Base-by-base conservation (phyloP, 768 basidiomycete species). In the Xanthoconium stramineum region DNA sequence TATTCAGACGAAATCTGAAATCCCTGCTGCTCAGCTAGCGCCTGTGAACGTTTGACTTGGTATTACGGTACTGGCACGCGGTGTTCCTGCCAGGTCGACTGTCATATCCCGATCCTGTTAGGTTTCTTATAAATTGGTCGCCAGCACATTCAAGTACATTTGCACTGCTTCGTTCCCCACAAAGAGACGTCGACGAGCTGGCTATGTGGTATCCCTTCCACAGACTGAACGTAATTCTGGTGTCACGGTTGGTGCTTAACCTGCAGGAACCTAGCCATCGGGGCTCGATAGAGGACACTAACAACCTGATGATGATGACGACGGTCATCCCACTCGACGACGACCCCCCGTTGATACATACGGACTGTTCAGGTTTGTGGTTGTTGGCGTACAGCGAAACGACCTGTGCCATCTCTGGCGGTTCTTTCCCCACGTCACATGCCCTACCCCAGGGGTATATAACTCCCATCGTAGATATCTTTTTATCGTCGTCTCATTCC, bases 221-320 rank as follows among this genome's bases (percentile, higher is more conserved):
- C 19, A 65, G 61, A 36, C 11, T 65, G 19, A 61, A 52, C 12
- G 53, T 47, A 24, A 52, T 53, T 3, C 47, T 65, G 64, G 56
- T 61, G 12, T 59, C 57, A 20, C 53, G 65, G 29, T 29, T 66
- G 45, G 47, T 59, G 56, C 53, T 63, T 50, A 66, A 63, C n/a
- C 30, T 66, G 28, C 55, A 59, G 6, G 58, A 56, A 14, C 39
- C 50, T 15, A 1, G 3, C 3, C 11, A 5, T 32, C 37, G 14
- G 30, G 5, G 28, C 3, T 32, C 37, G 11, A 14, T 30, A 20
- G 15, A 32, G 15, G 30, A 30, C 5, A 30, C 15, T 1, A 40
- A 37, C 14, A 12, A 29, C 28, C 3, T 3, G 32, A 6, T 28
- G 32, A 37, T 24, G 39, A 32, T 61, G 20, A 54, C 55, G 28